Conservation (phyloP, 2,329 filamentous ascomycete genomes). For the Ophiocordyceps unilateralis region DNA sequence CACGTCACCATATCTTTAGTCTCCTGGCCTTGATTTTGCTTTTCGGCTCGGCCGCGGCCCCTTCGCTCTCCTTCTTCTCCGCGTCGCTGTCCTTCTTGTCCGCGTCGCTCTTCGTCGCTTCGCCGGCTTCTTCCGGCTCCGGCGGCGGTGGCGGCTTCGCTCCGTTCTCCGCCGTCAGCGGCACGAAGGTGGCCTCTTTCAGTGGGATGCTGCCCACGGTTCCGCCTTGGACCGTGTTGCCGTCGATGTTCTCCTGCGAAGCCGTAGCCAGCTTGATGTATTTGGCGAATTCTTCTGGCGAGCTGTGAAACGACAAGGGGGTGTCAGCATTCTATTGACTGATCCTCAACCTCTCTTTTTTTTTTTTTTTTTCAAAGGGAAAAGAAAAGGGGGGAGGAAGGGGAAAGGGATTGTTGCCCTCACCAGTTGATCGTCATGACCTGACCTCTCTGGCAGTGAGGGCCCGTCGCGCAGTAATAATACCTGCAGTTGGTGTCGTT, state of each 20-base stretch:
- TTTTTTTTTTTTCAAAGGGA: too few relatives aligned
- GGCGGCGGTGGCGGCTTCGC: not conserved
- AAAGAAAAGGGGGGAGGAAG: too few relatives aligned
- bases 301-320: not conserved
- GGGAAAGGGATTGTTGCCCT: too few relatives aligned
- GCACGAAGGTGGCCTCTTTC: not conserved
- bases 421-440: constrained; percentile 32
- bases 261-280: not conserved
- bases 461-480: constrained; percentile 29
- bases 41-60: not conserved
- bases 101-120: not conserved
- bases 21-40: too few relatives aligned
- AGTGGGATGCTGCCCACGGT: not conserved
- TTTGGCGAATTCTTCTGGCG: not conserved
- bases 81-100: not conserved
- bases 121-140: not conserved
- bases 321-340: too few relatives aligned
- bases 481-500: constrained; percentile 27
- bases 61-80: not conserved
- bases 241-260: not conserved
- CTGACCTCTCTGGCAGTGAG: constrained; percentile 32
- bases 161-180: not conserved
- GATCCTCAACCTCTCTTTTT: too few relatives aligned
- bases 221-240: not conserved
- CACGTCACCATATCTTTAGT: too few relatives aligned